Evolutionary conservation across 1,284 basidiomycete species (phyloP).

Genomic region (Melampsora larici-populina): DNA sequence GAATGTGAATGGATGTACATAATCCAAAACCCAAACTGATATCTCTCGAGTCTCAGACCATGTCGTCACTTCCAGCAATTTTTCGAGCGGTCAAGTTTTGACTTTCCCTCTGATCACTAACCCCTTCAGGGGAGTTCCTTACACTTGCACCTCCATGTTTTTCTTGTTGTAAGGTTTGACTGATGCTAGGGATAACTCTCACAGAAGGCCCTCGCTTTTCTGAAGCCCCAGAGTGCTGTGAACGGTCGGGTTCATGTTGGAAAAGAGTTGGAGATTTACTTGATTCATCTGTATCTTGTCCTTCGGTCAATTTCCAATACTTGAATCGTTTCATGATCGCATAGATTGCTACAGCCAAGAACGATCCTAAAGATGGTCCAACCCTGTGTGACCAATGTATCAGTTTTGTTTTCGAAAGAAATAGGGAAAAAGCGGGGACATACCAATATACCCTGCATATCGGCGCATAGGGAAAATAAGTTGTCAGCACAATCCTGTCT

Average conservation of each 20-base stretch:
- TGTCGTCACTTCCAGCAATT: no score
- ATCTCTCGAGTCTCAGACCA: no score
- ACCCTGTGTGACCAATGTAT: slow-evolving; percentile 6
- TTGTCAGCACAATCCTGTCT: background rate
- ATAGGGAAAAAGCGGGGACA: background rate
- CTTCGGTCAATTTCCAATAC: slow-evolving; percentile 39
- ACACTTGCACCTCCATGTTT: no score
- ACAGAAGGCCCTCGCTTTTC: background rate
- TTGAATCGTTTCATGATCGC: slow-evolving; percentile 20
- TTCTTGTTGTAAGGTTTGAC: background rate
- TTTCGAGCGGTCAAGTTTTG: no score
- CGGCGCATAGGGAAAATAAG: background rate
- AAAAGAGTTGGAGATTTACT: slow-evolving; percentile 40
- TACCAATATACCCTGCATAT: background rate
- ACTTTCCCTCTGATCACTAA: no score
- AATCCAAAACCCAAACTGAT: no score
- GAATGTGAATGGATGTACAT: no score
- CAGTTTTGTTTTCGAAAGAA: background rate
- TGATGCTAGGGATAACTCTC: background rate
- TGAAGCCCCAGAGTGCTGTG: no score
- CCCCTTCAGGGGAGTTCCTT: no score
- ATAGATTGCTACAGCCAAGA: slow-evolving; percentile 27
- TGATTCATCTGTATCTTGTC: slow-evolving; percentile 37
- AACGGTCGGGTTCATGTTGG: background rate
- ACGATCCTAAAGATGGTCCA: slow-evolving; percentile 31